Base-by-base conservation (phyloP, 306 rosid genomes). In the Acacia melanoxylon region DNA sequence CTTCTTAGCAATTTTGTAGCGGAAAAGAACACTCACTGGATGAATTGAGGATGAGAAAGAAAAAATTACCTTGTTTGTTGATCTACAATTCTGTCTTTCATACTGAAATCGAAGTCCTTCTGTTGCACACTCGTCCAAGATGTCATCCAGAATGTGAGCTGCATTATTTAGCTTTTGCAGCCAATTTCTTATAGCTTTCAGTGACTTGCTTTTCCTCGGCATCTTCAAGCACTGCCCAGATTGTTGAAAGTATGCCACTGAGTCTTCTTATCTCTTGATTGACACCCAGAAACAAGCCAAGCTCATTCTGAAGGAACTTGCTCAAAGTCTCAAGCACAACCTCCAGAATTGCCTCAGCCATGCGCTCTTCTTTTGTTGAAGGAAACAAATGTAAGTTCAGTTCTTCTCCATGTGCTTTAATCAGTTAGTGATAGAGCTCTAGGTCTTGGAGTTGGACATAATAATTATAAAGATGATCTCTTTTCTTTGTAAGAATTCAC, bases 211-310 rank as follows among this genome's bases (percentile, higher is more conserved):
- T 71, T 41, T 42, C 77, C 77, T 80, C 83, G 1, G 46, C 83
- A 71, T 80, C 78, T 25, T 58, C 78, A 19, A 80, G 83, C 78
- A 58, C 54, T 22, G 58, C 75, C 68, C 29, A 13, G 49, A 69
- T 79, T 10, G 40, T 41, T 15, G 58, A 3, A 8, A 78, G 16
- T 4, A 42, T 67, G 31, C 73, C 51, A 20, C 49, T 46, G 24
- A 78, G 81, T 42, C 51, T 78, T 33, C 49, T 16, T 27, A 78
- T 56, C 59, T 78, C 81, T 48, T 48, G 51, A 20, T 33, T 24
- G 33, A 65, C 35, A 4, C 51, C 74, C 10, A 20, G 54, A 54
- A 66, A 17, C 44, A 56, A 48, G 24, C 20, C 74, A 66, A 78
- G 24, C 74, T 78, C 81, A 22, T 46, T 66, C 29, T 66, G 65